Evolutionary conservation across 1,284 basidiomycete species (phyloP).

Genomic region (Ceraceosorus bombacis): DNA sequence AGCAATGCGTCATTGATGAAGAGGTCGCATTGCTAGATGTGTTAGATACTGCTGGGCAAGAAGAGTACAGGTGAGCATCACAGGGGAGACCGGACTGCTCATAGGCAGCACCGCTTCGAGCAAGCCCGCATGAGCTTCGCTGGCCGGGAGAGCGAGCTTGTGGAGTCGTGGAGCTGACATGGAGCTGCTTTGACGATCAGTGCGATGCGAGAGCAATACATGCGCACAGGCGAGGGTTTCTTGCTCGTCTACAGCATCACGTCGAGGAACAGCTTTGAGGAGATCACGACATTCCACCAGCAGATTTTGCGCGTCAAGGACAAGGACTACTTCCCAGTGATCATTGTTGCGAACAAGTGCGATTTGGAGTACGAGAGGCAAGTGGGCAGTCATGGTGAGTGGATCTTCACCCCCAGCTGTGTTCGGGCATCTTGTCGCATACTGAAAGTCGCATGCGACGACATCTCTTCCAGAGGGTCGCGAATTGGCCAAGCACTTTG

Average conservation of each 20-base stretch:
- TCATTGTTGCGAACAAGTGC: constrained; percentile 97
- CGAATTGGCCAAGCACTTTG: constrained; percentile 90
- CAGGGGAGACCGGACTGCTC: background rate
- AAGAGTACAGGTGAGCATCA: constrained; percentile 78
- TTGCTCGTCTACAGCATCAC: constrained; percentile 98
- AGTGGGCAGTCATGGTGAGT: constrained; percentile 85
- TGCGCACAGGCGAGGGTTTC: constrained; percentile 96
- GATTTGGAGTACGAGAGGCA: constrained; percentile 97
- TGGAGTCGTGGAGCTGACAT: background rate
- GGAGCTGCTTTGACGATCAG: constrained; percentile 51
- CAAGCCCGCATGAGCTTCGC: background rate
- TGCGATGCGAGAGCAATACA: constrained; percentile 96
- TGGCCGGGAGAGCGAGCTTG: background rate
- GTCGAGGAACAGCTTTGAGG: constrained; percentile 92
- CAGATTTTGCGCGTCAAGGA: constrained; percentile 82
- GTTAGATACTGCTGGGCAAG: constrained; percentile 95
- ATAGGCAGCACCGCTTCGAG: background rate
- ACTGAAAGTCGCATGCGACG: background rate
- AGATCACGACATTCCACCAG: constrained; percentile 93
- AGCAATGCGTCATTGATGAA: constrained; percentile 67
- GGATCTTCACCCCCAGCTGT: background rate
- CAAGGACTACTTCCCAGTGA: constrained; percentile 90
- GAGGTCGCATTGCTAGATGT: constrained; percentile 96
- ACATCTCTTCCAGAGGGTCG: constrained; percentile 70
- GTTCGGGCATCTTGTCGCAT: background rate